Conservation (phyloP, 2,329 filamentous ascomycete species). For the Xylaria sp. region DNA sequence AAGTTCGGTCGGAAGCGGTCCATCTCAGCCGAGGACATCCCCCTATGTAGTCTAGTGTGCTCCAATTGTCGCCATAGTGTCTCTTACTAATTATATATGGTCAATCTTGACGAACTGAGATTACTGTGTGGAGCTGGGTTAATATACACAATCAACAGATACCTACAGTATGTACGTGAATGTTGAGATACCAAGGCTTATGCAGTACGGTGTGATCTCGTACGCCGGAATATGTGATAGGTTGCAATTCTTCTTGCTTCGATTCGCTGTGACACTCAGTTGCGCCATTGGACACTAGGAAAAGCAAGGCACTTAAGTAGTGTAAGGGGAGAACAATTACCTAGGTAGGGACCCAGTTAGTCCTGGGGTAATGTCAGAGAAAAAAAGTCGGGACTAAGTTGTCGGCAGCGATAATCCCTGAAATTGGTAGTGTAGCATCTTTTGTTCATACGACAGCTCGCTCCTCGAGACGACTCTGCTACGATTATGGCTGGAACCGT, state of each 20-base stretch:
- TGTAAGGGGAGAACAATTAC: neutral
- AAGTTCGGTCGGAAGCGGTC: neutral
- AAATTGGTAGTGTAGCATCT: neutral
- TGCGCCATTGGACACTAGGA: slow-evolving; percentile 1
- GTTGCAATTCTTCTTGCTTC: neutral
- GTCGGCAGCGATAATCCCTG: slow-evolving; percentile 21
- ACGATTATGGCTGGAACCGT: neutral
- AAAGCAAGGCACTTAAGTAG: neutral
- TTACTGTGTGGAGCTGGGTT: slow-evolving; percentile 26
- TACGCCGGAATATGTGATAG: neutral
- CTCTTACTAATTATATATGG: slow-evolving; percentile 11
- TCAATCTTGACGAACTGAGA: slow-evolving; percentile 7
- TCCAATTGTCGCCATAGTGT: slow-evolving; percentile 11
- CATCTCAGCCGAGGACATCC: neutral
- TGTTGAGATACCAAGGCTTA: neutral
- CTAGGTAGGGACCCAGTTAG: neutral
- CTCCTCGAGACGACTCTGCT: neutral
- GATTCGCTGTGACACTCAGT: neutral
- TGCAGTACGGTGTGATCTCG: neutral
- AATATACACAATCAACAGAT: neutral
- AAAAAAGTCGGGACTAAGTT: neutral
- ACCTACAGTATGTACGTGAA: neutral
- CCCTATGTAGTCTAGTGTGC: neutral
- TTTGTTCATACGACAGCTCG: slow-evolving; percentile 1
- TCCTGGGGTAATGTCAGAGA: slow-evolving; percentile 1